phyloP scores from a whole-genome alignment of 371 early-diverging fungal genomes.

The Apophysomyces trapeziformis region DNA sequence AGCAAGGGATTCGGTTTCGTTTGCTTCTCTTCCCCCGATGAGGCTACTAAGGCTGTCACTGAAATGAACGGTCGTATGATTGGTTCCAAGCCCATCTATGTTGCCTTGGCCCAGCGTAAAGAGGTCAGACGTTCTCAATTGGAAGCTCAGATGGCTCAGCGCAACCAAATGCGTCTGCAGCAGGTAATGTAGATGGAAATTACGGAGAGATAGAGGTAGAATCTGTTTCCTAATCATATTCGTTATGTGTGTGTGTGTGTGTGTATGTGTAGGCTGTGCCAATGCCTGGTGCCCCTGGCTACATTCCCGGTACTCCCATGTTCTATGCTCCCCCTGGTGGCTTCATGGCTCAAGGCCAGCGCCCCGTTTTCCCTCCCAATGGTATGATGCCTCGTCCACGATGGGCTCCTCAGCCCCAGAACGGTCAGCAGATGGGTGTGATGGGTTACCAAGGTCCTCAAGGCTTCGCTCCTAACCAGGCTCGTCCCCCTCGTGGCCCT shows the following conservation, averaged over 20 bases:
- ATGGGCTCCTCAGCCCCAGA: conserved; percentile 60
- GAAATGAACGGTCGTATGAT: conserved; percentile 85
- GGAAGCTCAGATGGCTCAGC: conserved; percentile 83
- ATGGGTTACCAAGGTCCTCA: conserved; percentile 42
- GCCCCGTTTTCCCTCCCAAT: conserved; percentile 55
- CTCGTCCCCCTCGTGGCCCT: conserved; percentile 36
- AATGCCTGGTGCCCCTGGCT: conserved; percentile 37
- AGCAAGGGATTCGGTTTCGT: conserved; percentile 79
- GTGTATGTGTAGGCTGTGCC: conserved; percentile 28
- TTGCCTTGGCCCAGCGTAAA: conserved; percentile 91
- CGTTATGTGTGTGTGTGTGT: background rate
- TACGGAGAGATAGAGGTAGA: background rate
- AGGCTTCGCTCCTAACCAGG: conserved; percentile 26
- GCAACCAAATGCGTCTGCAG: conserved; percentile 62
- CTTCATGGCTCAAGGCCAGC: conserved; percentile 67
- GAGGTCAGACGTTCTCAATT: conserved; percentile 82
- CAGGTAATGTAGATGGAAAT: conserved; percentile 21
- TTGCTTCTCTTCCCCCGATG: conserved; percentile 78
- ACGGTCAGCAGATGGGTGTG: conserved; percentile 35
- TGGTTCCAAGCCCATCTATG: conserved; percentile 87
- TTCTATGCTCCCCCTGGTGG: conserved; percentile 63
- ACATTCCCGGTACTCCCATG: conserved; percentile 44
- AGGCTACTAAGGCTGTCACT: conserved; percentile 76
- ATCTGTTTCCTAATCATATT: too few relatives aligned
- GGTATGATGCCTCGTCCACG: conserved; percentile 61